These are phyloP conservation scores for Talaromyces trachyspermus DNA, from an alignment of 495 filamentous ascomycete genomes.

Conservation along the genomic window DNA sequence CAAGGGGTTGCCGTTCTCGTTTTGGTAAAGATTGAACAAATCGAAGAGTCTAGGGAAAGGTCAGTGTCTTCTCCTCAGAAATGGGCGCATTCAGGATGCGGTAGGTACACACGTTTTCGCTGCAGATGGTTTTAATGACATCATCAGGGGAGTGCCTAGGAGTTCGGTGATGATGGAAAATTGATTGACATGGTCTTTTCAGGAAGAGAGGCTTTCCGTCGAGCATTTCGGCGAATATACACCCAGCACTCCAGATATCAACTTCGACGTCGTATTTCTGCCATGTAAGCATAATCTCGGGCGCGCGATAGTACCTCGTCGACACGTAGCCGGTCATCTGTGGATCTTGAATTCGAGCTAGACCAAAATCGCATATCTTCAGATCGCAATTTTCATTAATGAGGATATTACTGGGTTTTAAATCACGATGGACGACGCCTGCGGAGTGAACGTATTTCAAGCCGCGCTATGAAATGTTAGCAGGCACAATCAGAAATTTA, in stretches of 20 bases:
- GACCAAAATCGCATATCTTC: slow-evolving; percentile 98
- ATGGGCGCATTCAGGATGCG: too few species aligned
- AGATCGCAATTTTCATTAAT: slow-evolving; percentile 99
- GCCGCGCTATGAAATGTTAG: slow-evolving; percentile 62
- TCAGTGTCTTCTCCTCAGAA: too few species aligned
- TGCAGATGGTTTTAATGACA: slow-evolving; percentile 97
- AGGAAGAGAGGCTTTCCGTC: slow-evolving; percentile 98
- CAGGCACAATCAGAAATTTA: neutral
- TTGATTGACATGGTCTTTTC: slow-evolving; percentile 98
- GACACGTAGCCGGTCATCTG: slow-evolving; percentile 99
- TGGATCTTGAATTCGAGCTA: slow-evolving; percentile 97
- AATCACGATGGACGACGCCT: slow-evolving; percentile 92
- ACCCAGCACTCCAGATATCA: slow-evolving; percentile 98
- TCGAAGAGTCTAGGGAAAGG: slow-evolving; percentile 64
- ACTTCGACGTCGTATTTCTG: slow-evolving; percentile 99
- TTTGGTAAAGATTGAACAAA: slow-evolving; percentile 98
- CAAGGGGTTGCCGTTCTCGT: slow-evolving; percentile 81
- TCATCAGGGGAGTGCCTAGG: slow-evolving; percentile 97
- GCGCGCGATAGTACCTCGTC: slow-evolving; percentile 95
- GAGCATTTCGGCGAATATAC: slow-evolving; percentile 98
- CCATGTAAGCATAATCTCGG: slow-evolving; percentile 99
- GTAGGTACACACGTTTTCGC: slow-evolving; percentile 71
- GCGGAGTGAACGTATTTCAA: slow-evolving; percentile 99
- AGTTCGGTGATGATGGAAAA: slow-evolving; percentile 99
- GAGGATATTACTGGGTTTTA: slow-evolving; percentile 97